Conservation (phyloP, 2,329 filamentous ascomycete genomes). For the Colletotrichum brevisporum region DNA sequence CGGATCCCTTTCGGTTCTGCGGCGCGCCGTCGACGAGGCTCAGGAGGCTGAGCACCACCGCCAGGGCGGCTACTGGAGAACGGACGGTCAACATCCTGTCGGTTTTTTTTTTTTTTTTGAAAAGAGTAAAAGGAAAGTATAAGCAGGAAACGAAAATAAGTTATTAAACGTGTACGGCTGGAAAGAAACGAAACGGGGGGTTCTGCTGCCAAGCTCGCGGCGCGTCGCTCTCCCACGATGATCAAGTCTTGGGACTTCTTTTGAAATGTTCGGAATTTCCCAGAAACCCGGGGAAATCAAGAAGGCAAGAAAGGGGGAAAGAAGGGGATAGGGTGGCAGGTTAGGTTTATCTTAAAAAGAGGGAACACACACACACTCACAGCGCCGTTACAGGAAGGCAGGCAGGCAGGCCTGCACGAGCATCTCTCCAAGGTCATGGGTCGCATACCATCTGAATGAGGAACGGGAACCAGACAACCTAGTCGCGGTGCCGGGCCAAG, state of each 20-base stretch:
- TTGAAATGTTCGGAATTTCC: conserved; percentile 32
- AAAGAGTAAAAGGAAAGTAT: not conserved
- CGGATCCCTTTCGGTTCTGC: conserved; percentile 36
- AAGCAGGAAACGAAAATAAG: not conserved
- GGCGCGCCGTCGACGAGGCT: conserved; percentile 36
- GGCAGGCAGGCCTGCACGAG: not conserved
- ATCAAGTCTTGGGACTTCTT: conserved; percentile 22
- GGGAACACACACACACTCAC: not conserved
- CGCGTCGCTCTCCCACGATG: conserved; percentile 29
- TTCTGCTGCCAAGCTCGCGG: conserved; percentile 36
- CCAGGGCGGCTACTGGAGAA: conserved; percentile 34
- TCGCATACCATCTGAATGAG: conserved; percentile 21
- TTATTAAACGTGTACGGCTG: conserved; percentile 9
- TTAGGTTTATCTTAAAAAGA: conserved; percentile 35
- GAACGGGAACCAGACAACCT: not conserved
- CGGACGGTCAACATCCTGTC: conserved; percentile 41
- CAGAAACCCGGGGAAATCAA: conserved; percentile 35
- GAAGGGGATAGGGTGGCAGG: conserved; percentile 25
- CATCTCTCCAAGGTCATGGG: conserved; percentile 25
- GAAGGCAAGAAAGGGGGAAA: not conserved
- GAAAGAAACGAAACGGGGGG: not conserved
- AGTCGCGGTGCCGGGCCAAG: not conserved
- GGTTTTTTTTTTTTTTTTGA: not conserved
- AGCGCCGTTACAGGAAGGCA: not conserved
- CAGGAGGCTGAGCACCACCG: conserved; percentile 37